Percentiles rank a stretch among this genome's conserved stretches.
These are phyloP conservation scores for Cryphonectria parasitica DNA, from an alignment of 2,329 filamentous ascomycete species.

Conservation along the genomic window DNA sequence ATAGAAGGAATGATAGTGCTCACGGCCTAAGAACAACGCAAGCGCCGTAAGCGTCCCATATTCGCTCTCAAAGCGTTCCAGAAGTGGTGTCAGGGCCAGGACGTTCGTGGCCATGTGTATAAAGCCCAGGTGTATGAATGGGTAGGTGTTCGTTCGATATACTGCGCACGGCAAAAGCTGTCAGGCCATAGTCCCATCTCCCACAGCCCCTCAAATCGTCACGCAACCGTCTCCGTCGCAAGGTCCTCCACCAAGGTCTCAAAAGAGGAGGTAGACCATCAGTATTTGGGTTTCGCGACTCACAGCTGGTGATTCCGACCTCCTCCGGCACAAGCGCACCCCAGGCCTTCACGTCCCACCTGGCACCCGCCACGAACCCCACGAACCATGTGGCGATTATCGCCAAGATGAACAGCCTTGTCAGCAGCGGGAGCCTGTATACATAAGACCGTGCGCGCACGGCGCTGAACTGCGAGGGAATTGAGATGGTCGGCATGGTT, in stretches of 20 bases:
- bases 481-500: conserved; percentile 38
- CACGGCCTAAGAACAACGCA: conserved; percentile 87
- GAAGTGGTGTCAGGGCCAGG: conserved; percentile 78
- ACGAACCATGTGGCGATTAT: conserved; percentile 67
- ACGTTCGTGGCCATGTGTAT: conserved; percentile 82
- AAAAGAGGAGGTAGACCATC: not conserved
- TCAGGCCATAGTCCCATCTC: conserved; percentile 4
- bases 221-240: conserved; percentile 13
- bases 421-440: conserved; percentile 85
- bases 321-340: conserved; percentile 78
- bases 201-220: not conserved
- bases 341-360: conserved; percentile 77
- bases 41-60: conserved; percentile 89
- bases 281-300: conserved; percentile 39
- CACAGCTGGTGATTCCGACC: conserved; percentile 72
- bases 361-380: conserved; percentile 50
- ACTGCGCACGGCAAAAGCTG: conserved; percentile 61
- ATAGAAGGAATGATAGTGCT: conserved; percentile 44
- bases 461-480: conserved; percentile 64
- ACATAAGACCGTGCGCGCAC: conserved; percentile 79
- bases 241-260: not conserved
- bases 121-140: conserved; percentile 80
- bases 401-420: conserved; percentile 68
- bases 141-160: conserved; percentile 91
- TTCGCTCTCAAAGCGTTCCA: conserved; percentile 92